Base-by-base conservation (phyloP, 345 rosid genomes). In the Viola odorata region DNA sequence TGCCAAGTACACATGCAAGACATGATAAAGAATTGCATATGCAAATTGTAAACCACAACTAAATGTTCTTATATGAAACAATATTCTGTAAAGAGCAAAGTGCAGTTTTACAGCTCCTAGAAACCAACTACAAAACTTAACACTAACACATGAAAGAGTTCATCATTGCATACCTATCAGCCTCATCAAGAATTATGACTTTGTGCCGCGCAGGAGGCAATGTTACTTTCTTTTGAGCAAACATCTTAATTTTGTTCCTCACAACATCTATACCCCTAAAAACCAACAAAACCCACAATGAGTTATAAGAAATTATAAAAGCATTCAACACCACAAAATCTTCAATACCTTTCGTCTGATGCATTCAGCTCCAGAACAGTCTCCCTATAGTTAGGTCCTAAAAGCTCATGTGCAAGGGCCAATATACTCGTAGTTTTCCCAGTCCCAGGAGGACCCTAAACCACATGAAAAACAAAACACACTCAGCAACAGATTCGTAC, bases 381-480 rank as follows among this genome's bases (percentile, higher is more conserved):
- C 67, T 90, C 97, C 69, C 57, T 90, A 62, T 79, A 90, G 39
- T 77, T 82, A 0, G 87, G 80, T n/a, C 97, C 99, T 59, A 90
- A 72, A 0, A 90, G 92, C 80, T 94, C 96, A 54, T 88, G 99
- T 1, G 99, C 96, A 67, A 94, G 97, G 66, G 97, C 99, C 75
- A 90, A 63, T 73, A 94, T 85, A 75, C 97, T 90, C 3, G 97
- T 85, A 54, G 99, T 94, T 73, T 94, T 94, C 66, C 97, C 99
- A 8, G 97, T 90, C 65, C 99, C 99, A 52, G 99, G 97, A 67
- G 99, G 99, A 61, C 97, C 97, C 96, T 94, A 72, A 47, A 49
- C 13, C 5, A 32, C 7, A 15, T 51, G 8, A 12, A 59, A 36
- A 53, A 53, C 13, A 11, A 51, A 7, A 51, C 9, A 8, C 6